Conservation (phyloP, 805 yeast species). For the Metschnikowia reukaufii region DNA sequence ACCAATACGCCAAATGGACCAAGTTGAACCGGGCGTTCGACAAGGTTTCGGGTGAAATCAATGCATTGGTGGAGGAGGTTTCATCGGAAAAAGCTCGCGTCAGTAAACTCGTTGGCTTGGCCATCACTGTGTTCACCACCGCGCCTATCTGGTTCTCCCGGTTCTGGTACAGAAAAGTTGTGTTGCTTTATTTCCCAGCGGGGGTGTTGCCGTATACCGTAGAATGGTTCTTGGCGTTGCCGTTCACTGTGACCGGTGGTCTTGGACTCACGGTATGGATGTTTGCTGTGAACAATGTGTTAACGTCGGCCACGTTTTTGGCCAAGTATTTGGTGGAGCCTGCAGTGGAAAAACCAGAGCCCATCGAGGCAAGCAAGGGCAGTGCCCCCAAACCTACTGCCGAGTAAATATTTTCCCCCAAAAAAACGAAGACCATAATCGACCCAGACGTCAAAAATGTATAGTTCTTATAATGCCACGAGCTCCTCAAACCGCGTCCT, state of each 20-base stretch:
- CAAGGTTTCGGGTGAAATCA: slow-evolving; percentile 53
- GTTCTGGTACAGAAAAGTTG: slow-evolving; percentile 51
- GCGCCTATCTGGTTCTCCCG: slow-evolving; percentile 51
- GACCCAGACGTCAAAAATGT: background rate
- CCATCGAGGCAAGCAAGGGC: background rate
- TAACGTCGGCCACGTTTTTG: slow-evolving; percentile 19
- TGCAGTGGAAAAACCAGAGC: slow-evolving; percentile 17
- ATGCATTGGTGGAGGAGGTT: slow-evolving; percentile 40
- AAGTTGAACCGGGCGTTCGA: slow-evolving; percentile 76
- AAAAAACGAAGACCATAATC: background rate
- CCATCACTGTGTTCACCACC: slow-evolving; percentile 41
- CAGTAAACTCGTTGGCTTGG: slow-evolving; percentile 30
- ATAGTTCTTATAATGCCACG: background rate
- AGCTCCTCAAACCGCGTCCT: slow-evolving; percentile 15
- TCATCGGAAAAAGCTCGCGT: slow-evolving; percentile 35
- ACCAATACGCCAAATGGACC: slow-evolving; percentile 95
- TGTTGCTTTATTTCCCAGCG: slow-evolving; percentile 59
- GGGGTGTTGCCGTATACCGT: slow-evolving; percentile 55
- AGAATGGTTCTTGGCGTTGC: slow-evolving; percentile 61
- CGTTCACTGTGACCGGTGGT: slow-evolving; percentile 61
- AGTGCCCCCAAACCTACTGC: background rate
- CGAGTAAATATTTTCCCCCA: background rate
- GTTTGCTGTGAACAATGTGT: slow-evolving; percentile 39
- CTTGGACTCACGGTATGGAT: slow-evolving; percentile 62
- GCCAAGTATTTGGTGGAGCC: slow-evolving; percentile 20